Evolutionary conservation across 768 basidiomycete species (phyloP).

Genomic region (Melanogaster broomeanus): DNA sequence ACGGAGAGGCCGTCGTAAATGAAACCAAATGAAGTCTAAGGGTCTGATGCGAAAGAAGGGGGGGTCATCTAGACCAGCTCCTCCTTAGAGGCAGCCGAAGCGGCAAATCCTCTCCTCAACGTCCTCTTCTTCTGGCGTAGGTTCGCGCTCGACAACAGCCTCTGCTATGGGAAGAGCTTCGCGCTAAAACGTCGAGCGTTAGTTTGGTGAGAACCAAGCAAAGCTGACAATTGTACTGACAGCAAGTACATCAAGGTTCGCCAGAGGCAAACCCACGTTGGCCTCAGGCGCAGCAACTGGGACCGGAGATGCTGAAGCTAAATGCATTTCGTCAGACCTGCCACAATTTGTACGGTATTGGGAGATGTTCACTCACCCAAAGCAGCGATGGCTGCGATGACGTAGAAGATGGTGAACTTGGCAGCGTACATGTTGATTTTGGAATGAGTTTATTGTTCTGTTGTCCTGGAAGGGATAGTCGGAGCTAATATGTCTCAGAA

Average conservation of each 20-base stretch:
- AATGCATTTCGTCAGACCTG: neutral
- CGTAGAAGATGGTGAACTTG: constrained; percentile 29
- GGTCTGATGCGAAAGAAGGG: neutral
- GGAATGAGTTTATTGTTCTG: constrained; percentile 30
- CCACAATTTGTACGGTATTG: neutral
- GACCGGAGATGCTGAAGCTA: constrained; percentile 31
- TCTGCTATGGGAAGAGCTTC: constrained; percentile 13
- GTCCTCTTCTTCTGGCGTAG: constrained; percentile 15
- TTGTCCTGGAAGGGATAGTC: neutral
- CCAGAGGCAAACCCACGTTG: neutral
- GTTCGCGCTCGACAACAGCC: constrained; percentile 8
- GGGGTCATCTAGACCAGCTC: neutral
- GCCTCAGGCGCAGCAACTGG: constrained; percentile 16
- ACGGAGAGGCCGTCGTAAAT: neutral
- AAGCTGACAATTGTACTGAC: constrained; percentile 16
- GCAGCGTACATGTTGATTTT: constrained; percentile 28
- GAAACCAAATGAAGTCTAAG: neutral
- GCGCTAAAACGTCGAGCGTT: constrained; percentile 1
- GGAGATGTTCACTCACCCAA: constrained; percentile 19
- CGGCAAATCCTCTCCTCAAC: constrained; percentile 16
- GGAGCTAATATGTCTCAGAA: neutral
- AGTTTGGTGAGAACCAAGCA: neutral
- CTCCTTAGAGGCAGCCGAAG: constrained; percentile 11
- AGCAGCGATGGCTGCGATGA: constrained; percentile 28
- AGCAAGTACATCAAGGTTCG: constrained; percentile 9